Evolutionary conservation across 2,329 filamentous ascomycete genomes (phyloP).

Genomic region (Pezicula radicicola): DNA sequence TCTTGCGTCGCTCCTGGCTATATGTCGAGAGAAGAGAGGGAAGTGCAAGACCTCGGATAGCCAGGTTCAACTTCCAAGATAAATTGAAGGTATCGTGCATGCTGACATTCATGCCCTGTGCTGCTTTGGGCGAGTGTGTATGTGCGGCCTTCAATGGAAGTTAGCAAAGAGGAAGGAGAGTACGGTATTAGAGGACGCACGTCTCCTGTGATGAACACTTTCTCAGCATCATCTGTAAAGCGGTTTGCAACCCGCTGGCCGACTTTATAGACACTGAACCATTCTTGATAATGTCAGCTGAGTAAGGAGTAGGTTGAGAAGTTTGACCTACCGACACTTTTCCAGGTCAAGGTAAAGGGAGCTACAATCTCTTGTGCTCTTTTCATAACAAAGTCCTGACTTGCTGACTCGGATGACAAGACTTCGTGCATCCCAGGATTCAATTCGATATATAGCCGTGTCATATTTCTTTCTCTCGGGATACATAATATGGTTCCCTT

Average conservation of each 20-base stretch:
- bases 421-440: constrained; percentile 41
- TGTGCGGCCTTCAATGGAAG: constrained; percentile 44
- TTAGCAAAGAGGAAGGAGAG: constrained; percentile 34
- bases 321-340: constrained; percentile 73
- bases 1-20: constrained; percentile 55
- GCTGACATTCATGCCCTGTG: constrained; percentile 56
- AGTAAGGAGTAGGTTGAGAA: constrained; percentile 27
- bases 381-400: constrained; percentile 69
- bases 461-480: constrained; percentile 56
- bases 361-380: constrained; percentile 59
- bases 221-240: constrained; percentile 46
- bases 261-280: constrained; percentile 59
- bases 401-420: constrained; percentile 32
- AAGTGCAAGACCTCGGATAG: constrained; percentile 53
- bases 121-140: constrained; percentile 61
- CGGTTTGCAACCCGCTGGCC: constrained; percentile 56
- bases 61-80: constrained; percentile 51
- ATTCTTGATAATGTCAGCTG: constrained; percentile 59
- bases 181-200: constrained; percentile 35
- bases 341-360: constrained; percentile 55
- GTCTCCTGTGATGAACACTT: constrained; percentile 55
- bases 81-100: constrained; percentile 62
- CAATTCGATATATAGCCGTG: constrained; percentile 63
- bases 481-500: constrained; percentile 59
- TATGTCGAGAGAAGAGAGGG: constrained; percentile 57